Evolutionary conservation across 2,329 filamentous ascomycete species (phyloP).

Genomic region (Calonectria multiphialidica): DNA sequence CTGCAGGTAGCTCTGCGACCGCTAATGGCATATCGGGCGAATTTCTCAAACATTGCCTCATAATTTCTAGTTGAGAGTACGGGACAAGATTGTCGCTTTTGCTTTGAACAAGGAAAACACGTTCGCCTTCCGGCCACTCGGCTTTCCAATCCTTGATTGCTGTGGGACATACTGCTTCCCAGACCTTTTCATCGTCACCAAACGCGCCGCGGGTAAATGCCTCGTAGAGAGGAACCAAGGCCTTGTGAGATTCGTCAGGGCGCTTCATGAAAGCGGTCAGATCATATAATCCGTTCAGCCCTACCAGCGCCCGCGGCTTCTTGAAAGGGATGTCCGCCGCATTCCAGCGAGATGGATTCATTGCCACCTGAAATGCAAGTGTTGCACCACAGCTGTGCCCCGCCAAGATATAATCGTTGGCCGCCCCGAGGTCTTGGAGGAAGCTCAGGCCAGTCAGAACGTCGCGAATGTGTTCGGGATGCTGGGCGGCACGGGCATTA

Average conservation of each 20-base stretch:
- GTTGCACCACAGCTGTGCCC: constrained; percentile 13
- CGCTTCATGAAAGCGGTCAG: background rate
- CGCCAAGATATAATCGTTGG: background rate
- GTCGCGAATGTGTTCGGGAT: background rate
- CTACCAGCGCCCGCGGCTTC: background rate
- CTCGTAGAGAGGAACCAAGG: background rate
- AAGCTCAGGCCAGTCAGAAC: background rate
- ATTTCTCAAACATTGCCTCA: background rate
- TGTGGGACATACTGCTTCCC: background rate
- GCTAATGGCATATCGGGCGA: background rate
- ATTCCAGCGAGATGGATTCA: background rate
- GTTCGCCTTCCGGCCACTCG: constrained; percentile 6
- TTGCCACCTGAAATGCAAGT: constrained; percentile 3
- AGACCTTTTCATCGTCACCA: background rate
- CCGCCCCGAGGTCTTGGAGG: background rate
- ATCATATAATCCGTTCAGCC: background rate
- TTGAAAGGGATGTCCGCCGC: background rate
- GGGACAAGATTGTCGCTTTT: background rate
- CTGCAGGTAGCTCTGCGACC: background rate
- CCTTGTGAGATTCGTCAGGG: background rate
- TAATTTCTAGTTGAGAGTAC: constrained; percentile 8
- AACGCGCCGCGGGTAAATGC: constrained; percentile 4
- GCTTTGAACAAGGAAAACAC: background rate
- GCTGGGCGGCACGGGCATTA: background rate
- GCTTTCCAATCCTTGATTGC: background rate